phyloP scores from a whole-genome alignment of 495 filamentous ascomycete genomes.

The Neurospora sp. region DNA sequence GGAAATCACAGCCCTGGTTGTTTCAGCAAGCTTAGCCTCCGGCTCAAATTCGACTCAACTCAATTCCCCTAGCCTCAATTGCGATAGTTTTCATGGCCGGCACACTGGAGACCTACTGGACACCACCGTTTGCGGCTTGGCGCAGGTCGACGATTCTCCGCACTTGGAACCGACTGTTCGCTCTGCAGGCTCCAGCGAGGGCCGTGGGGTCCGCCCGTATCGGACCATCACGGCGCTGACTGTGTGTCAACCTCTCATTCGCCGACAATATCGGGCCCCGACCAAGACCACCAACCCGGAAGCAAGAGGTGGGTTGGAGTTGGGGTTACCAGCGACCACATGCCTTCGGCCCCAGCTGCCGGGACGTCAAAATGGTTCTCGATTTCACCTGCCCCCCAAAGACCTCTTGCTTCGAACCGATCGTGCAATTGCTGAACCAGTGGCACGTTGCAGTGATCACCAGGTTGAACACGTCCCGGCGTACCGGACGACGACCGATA shows the following conservation, averaged over 20 bases:
- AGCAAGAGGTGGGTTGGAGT: background rate
- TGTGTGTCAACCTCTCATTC: constrained; percentile 27
- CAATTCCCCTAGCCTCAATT: constrained; percentile 5
- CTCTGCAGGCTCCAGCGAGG: constrained; percentile 8
- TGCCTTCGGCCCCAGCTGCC: background rate
- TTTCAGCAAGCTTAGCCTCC: background rate
- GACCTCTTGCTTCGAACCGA: background rate
- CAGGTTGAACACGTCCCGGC: background rate
- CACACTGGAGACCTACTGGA: background rate
- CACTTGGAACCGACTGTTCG: constrained; percentile 10
- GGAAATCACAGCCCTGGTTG: background rate
- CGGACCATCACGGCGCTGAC: constrained; percentile 16
- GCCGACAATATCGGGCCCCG: constrained; percentile 12
- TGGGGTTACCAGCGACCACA: background rate
- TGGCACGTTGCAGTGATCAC: constrained; percentile 1
- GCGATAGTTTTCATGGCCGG: constrained; percentile 4
- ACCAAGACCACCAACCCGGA: constrained; percentile 6
- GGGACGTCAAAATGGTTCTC: background rate
- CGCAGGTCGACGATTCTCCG: constrained; percentile 9
- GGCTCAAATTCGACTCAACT: constrained; percentile 7
- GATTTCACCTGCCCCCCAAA: constrained; percentile 7
- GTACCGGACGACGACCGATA: constrained; percentile 5
- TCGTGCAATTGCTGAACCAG: constrained; percentile 6
- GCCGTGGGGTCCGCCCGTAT: constrained; percentile 9
- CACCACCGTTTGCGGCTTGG: constrained; percentile 9